Evolutionary conservation across 257 asterid genomes (phyloP).

Genomic region (Petunia axillaris): DNA sequence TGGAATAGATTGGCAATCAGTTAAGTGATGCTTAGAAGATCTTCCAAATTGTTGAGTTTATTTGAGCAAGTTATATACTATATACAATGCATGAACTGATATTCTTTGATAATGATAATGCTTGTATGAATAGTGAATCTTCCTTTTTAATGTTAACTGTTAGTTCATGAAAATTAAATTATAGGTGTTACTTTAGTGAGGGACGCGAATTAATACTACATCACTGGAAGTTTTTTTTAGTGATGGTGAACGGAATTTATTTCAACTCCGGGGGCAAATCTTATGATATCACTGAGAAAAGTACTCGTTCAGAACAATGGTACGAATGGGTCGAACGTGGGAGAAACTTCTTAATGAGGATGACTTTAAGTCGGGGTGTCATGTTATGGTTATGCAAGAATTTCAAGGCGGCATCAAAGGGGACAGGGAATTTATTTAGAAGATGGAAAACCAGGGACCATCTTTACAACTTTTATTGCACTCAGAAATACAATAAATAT

Average conservation of each 20-base stretch:
- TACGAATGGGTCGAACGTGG: background rate
- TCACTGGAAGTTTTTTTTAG: too few relatives aligned
- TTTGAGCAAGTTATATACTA: too few relatives aligned
- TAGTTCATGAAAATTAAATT: too few relatives aligned
- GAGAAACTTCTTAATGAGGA: background rate
- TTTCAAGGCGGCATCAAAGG: background rate
- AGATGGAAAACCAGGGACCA: background rate
- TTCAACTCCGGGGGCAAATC: background rate
- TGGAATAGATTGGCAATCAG: background rate
- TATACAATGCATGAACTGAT: too few relatives aligned
- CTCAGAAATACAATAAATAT: background rate
- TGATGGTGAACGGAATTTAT: background rate
- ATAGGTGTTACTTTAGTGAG: too few relatives aligned
- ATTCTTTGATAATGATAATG: too few relatives aligned
- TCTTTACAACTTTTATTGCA: background rate
- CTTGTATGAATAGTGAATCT: too few relatives aligned
- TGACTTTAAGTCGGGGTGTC: background rate
- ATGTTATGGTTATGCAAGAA: background rate
- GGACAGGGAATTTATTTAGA: background rate
- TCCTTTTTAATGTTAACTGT: too few relatives aligned
- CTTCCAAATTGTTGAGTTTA: background rate
- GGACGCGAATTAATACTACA: too few relatives aligned
- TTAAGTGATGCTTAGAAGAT: background rate
- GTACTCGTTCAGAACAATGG: too few relatives aligned
- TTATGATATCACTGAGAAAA: background rate